Conservation (phyloP, 306 rosid species). For the Trifolium subterraneum region DNA sequence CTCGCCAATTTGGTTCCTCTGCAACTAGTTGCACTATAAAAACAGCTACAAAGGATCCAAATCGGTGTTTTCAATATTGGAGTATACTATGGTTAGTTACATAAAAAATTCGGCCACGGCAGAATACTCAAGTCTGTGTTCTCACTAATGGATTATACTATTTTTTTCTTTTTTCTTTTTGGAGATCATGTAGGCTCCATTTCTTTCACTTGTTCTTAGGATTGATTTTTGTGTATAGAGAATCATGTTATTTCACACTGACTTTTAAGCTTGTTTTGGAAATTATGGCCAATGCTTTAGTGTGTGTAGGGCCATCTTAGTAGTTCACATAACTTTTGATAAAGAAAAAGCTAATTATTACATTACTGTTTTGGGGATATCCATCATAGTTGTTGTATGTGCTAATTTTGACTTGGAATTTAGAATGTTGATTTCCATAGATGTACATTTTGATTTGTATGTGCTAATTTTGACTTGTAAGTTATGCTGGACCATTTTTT, state of each 20-base stretch:
- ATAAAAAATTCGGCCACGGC: too few relatives aligned
- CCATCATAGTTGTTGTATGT: constrained; percentile 30
- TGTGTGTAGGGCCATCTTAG: constrained; percentile 21
- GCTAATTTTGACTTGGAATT: constrained; percentile 41
- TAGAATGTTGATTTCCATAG: neutral
- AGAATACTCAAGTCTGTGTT: neutral
- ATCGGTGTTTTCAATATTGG: neutral
- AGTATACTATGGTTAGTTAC: neutral
- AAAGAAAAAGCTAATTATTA: constrained; percentile 23
- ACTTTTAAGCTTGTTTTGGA: constrained; percentile 45
- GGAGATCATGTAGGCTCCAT: constrained; percentile 3
- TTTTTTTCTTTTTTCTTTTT: neutral
- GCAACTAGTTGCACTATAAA: neutral
- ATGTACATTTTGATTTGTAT: too few relatives aligned
- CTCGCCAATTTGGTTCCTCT: neutral
- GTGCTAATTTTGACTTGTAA: too few relatives aligned
- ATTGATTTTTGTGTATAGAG: constrained; percentile 20
- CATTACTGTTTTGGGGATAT: constrained; percentile 22
- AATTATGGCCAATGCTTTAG: constrained; percentile 40
- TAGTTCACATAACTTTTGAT: constrained; percentile 16
- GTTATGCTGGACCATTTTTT: constrained; percentile 44
- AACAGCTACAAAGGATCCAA: neutral
- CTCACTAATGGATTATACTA: neutral
- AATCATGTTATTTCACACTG: constrained; percentile 38
- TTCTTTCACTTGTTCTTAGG: constrained; percentile 24